phyloP scores from a whole-genome alignment of 2,329 filamentous ascomycete genomes.

The Aureobasidium sp. region DNA sequence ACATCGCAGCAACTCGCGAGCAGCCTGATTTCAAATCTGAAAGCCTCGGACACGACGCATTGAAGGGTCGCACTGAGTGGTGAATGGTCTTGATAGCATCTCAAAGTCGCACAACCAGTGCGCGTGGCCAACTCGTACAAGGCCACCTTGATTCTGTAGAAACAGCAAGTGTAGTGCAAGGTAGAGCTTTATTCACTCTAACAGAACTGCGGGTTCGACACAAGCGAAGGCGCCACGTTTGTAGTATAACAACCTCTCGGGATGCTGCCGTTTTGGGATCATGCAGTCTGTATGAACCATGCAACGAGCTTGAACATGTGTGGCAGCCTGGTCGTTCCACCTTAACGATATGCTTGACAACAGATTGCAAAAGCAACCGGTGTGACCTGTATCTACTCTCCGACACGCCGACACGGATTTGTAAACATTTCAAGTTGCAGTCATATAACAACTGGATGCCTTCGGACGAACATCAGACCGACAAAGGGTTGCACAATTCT shows the following conservation, averaged over 20 bases:
- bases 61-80: conserved; percentile 9
- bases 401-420: too few species aligned
- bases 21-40: conserved; percentile 6
- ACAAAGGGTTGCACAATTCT: background rate
- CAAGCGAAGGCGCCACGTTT: conserved; percentile 3
- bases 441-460: background rate
- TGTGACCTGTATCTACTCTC: too few species aligned
- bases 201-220: background rate
- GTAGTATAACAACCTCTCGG: conserved; percentile 7
- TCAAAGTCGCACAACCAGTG: background rate
- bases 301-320: background rate
- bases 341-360: background rate
- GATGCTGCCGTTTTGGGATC: background rate
- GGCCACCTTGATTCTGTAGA: background rate
- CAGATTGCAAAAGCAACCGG: too few species aligned
- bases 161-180: conserved; percentile 2
- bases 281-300: background rate
- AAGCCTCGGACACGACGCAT: background rate
- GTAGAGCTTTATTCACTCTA: background rate
- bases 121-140: conserved; percentile 13
- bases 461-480: background rate
- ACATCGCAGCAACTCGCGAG: conserved; percentile 4
- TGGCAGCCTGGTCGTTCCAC: background rate
- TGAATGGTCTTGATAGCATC: background rate
- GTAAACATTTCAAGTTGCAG: too few species aligned